These are phyloP conservation scores for Aspergillus melleus DNA, from an alignment of 2,329 filamentous ascomycete genomes.

Conservation along the genomic window DNA sequence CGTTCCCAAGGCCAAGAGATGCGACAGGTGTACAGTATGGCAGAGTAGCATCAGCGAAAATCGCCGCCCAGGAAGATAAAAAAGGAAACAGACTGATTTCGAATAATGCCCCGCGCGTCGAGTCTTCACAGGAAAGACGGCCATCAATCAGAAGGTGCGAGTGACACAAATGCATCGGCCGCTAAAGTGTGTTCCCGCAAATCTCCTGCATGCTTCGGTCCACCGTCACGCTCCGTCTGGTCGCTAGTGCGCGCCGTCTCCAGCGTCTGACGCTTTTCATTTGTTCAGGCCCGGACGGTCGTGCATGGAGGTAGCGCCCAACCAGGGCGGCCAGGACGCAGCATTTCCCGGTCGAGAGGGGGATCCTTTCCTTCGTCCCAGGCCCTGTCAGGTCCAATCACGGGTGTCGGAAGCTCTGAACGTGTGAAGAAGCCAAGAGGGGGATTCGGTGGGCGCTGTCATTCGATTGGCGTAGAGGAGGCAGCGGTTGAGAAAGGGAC, in stretches of 20 bases:
- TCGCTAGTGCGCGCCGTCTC: slow-evolving; percentile 16
- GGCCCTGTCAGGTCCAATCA: slow-evolving; percentile 12
- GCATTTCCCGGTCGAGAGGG: neutral
- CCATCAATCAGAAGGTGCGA: slow-evolving; percentile 15
- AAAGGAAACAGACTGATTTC: neutral
- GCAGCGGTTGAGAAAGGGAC: slow-evolving; percentile 12
- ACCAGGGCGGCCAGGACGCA: slow-evolving; percentile 8
- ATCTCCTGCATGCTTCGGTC: slow-evolving; percentile 19
- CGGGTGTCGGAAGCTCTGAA: neutral
- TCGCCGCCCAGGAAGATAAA: neutral
- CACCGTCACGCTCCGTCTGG: slow-evolving; percentile 19
- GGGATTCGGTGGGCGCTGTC: neutral
- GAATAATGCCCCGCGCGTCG: slow-evolving; percentile 8
- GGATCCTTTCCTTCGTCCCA: neutral
- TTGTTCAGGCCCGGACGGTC: slow-evolving; percentile 4
- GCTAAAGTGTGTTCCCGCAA: slow-evolving; percentile 22
- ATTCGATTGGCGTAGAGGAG: slow-evolving; percentile 13
- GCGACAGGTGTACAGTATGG: neutral
- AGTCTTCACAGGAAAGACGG: slow-evolving; percentile 11
- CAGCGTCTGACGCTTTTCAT: slow-evolving; percentile 6
- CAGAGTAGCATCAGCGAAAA: slow-evolving; percentile 2
- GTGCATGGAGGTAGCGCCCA: slow-evolving; percentile 15
- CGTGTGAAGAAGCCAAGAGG: slow-evolving; percentile 20
- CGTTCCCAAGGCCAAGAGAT: neutral
- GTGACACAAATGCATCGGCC: slow-evolving; percentile 13